Conservation (phyloP, 805 yeast species). For the Candida manassasensis region DNA sequence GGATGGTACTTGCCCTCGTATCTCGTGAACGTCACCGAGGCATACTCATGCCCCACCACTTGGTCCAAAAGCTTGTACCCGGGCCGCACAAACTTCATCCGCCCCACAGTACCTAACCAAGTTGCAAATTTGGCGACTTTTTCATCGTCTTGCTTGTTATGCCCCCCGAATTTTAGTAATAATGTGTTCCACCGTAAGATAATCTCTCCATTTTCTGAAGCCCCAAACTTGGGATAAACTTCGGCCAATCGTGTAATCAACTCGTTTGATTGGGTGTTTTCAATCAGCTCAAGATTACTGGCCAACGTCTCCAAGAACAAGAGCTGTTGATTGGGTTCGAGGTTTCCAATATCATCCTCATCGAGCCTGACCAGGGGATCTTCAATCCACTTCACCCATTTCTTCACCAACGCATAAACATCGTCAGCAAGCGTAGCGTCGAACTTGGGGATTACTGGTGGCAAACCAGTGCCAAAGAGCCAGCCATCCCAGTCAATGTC, state of each 20-base stretch:
- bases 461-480: conserved; percentile 24
- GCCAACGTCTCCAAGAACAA: conserved; percentile 21
- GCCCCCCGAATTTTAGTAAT: conserved; percentile 19
- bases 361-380: conserved; percentile 5
- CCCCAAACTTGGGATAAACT: conserved; percentile 17
- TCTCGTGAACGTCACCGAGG: conserved; percentile 20
- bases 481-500: conserved; percentile 25
- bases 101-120: conserved; percentile 33
- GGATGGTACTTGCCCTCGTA: conserved; percentile 26
- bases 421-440: conserved; percentile 27
- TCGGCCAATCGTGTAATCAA: conserved; percentile 13
- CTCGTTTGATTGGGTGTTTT: conserved; percentile 7
- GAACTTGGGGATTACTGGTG: conserved; percentile 21
- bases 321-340: conserved; percentile 23
- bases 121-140: conserved; percentile 18
- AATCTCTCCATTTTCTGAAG: conserved; percentile 22
- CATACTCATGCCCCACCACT: conserved; percentile 22
- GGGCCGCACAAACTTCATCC: conserved; percentile 35
- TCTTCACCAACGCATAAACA: conserved; percentile 18
- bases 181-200: conserved; percentile 20
- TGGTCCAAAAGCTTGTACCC: conserved; percentile 23
- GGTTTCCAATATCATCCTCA: conserved; percentile 14
- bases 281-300: conserved; percentile 10
- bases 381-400: conserved; percentile 15
- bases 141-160: conserved; percentile 9